Conservation (phyloP, 2,329 filamentous ascomycete genomes). For the Neocatenulostroma microsporum region DNA sequence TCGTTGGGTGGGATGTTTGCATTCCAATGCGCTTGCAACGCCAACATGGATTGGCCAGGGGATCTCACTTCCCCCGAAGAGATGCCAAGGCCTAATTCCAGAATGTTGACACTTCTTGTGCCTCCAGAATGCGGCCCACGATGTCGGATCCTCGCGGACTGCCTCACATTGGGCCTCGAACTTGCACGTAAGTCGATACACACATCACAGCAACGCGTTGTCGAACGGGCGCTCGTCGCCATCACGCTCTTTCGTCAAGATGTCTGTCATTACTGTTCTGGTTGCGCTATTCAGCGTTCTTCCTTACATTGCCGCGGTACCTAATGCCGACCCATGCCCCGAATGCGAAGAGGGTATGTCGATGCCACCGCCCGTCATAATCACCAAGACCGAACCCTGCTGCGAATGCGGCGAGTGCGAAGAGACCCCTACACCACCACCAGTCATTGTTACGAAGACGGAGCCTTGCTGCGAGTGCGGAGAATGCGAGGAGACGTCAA, state of each 20-base stretch:
- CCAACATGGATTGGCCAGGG: no score
- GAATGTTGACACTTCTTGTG: conserved; percentile 1
- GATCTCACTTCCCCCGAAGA: no score
- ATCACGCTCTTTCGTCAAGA: neutral
- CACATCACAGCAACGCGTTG: no score
- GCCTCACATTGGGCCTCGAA: no score
- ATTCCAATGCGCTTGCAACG: no score
- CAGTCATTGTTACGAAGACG: conserved; percentile 4
- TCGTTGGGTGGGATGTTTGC: no score
- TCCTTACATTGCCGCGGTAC: neutral
- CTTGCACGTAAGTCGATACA: no score
- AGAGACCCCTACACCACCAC: neutral
- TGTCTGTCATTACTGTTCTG: neutral
- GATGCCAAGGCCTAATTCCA: neutral
- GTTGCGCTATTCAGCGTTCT: neutral
- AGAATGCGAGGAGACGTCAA: conserved; percentile 2
- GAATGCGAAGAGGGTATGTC: conserved; percentile 2
- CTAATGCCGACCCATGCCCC: no score
- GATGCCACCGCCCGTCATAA: conserved; percentile 2
- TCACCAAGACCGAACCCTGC: conserved; percentile 5
- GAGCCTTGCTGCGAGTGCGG: conserved; percentile 7
- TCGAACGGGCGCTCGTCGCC: neutral
- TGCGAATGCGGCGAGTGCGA: conserved; percentile 3
- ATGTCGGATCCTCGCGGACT: no score
- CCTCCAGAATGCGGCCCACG: neutral